Percentiles rank a stretch among this genome's conserved stretches.
Conservation (phyloP, 768 basidiomycete species). For the Podaxis sp. region DNA sequence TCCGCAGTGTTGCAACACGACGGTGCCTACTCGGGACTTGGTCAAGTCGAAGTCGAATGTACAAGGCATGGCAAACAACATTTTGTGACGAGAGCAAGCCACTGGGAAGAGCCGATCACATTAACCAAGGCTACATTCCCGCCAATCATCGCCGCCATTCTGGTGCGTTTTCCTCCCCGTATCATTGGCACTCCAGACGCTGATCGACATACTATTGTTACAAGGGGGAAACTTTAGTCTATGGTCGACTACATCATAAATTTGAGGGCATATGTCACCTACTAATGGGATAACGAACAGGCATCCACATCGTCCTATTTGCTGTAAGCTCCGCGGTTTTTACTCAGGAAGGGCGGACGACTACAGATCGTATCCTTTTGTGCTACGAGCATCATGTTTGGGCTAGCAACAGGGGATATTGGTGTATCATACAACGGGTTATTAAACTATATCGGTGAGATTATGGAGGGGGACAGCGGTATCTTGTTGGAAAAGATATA, state of each 20-base stretch:
- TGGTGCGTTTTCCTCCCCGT: not conserved
- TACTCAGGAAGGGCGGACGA: slow-evolving; percentile 19
- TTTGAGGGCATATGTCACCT: not conserved
- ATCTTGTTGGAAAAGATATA: slow-evolving; percentile 17
- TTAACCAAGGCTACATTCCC: not conserved
- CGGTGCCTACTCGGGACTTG: not conserved
- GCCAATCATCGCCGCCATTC: not conserved
- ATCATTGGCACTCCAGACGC: not conserved
- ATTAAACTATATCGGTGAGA: slow-evolving; percentile 14
- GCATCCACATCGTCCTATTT: slow-evolving; percentile 33
- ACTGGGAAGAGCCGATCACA: not conserved
- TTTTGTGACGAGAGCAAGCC: not conserved
- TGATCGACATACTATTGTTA: not conserved
- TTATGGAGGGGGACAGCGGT: slow-evolving; percentile 14
- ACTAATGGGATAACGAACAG: slow-evolving; percentile 11
- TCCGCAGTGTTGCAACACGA: not conserved
- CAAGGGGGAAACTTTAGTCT: not conserved
- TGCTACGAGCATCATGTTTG: slow-evolving; percentile 30
- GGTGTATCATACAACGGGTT: slow-evolving; percentile 27
- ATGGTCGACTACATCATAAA: not conserved
- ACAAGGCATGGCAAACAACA: not conserved
- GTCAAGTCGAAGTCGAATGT: not conserved
- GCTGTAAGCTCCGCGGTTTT: slow-evolving; percentile 26
- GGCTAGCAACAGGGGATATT: slow-evolving; percentile 30
- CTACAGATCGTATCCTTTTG: slow-evolving; percentile 27